Base-by-base conservation (phyloP, 495 filamentous ascomycete species). In the Xanthoparmelia taractica region DNA sequence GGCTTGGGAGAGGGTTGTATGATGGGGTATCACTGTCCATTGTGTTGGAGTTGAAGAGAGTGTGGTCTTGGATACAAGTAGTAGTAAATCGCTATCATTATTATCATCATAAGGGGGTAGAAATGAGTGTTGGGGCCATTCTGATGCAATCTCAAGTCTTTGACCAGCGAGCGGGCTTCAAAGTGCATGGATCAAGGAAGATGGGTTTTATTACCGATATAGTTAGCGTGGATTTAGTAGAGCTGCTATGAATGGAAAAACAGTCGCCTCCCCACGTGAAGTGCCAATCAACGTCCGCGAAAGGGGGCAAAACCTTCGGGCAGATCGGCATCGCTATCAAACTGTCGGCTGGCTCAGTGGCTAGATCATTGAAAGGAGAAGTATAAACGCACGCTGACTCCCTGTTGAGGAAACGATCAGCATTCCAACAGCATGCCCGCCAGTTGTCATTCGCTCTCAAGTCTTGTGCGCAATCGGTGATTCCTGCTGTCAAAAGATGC, bases 21-120 rank as follows among this genome's bases (percentile, higher is more conserved):
- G 60, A 36, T 37, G 38, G 23, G 31, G 55, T 41, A 43, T 57
- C 37, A 57, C 47, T 33, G 6, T 47, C 60, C 60, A 63, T 63
- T 10, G 8, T 63, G 25, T 31, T 17, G 43, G 38, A 52, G 37
- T 25, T 56, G 37, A 33, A 40, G 1, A 25, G 13, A 23, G 20
- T 27, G 38, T 6, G 23, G 29, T 0, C 50, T 63, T 55, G 25
- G 37, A 57, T 13, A 20, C 10, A 25, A 20, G 29, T 29, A 33
- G 50, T 23, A 54, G 7, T n/a, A n/a, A n/a, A 29, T 20, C 18
- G 29, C 29, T 31, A 25, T 54, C 50, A 34, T 54, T 20, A 52
- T 50, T n/a, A 15, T 57, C 36, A 36, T 37, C 4, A 11, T 4
- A n/a, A 38, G 56, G 36, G 38, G 0, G 56, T 58, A 41, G 34